A percentile compares a stretch with the other conserved stretches of the same genome.
These are phyloP conservation scores for Leonotis leonurus DNA, from an alignment of 257 asterid species.

Conservation along the genomic window DNA sequence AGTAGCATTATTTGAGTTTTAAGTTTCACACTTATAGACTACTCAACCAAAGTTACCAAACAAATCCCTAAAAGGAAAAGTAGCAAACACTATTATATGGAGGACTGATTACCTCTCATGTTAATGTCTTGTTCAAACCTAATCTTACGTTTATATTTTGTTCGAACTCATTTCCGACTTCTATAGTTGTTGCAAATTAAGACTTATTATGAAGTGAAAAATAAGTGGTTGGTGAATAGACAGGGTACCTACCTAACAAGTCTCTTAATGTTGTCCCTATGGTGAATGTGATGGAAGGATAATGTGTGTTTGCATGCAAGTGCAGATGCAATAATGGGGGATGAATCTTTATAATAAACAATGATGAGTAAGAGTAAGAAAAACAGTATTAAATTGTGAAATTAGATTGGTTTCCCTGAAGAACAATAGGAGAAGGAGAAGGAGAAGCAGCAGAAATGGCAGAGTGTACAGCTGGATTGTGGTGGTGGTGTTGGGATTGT, in stretches of 20 bases:
- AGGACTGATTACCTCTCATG: too few relatives aligned
- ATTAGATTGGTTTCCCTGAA: neutral
- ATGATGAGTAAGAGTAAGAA: neutral
- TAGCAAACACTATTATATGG: too few relatives aligned
- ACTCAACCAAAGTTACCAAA: too few relatives aligned
- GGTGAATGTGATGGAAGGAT: too few relatives aligned
- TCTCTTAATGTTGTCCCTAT: slow-evolving; percentile 4
- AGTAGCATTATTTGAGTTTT: too few relatives aligned
- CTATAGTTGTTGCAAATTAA: too few relatives aligned
- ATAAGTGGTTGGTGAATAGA: neutral
- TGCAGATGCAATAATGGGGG: slow-evolving; percentile 13
- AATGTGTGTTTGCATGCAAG: slow-evolving; percentile 12
- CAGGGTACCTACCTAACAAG: slow-evolving; percentile 11
- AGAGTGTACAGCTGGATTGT: slow-evolving; percentile 33
- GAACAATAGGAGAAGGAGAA: slow-evolving; percentile 25
- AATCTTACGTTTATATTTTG: too few relatives aligned
- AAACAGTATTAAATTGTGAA: slow-evolving; percentile 10
- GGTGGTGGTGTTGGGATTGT: slow-evolving; percentile 36
- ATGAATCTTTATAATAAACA: neutral
- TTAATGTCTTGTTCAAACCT: too few relatives aligned
- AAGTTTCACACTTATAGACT: too few relatives aligned
- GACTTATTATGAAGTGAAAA: too few relatives aligned
- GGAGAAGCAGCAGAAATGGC: slow-evolving; percentile 22
- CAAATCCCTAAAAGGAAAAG: too few relatives aligned
- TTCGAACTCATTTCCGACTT: too few relatives aligned